phyloP scores from a whole-genome alignment of 495 filamentous ascomycete species.

The Penicillium macrosclerotiorum region DNA sequence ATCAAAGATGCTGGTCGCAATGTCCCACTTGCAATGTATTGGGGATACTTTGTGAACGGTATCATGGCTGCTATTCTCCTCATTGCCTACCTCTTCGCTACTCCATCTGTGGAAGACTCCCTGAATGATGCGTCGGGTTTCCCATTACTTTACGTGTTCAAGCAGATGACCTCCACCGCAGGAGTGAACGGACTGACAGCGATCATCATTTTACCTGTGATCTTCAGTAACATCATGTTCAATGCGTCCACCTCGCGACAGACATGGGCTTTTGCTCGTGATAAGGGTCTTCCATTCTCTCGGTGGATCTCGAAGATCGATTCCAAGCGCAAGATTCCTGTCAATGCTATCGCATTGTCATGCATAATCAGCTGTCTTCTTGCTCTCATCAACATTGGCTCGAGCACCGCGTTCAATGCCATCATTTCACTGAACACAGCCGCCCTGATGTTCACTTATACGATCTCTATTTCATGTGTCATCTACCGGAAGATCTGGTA shows the following conservation, averaged over 20 bases:
- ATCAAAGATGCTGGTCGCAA: constrained; percentile 36
- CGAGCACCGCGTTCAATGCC: constrained; percentile 53
- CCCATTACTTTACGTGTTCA: constrained; percentile 27
- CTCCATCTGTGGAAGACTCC: constrained; percentile 17
- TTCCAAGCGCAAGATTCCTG: constrained; percentile 10
- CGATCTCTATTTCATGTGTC: constrained; percentile 32
- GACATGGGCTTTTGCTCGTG: constrained; percentile 47
- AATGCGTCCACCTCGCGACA: constrained; percentile 40
- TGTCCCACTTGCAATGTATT: constrained; percentile 38
- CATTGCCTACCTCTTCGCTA: not conserved
- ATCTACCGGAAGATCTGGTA: constrained; percentile 27
- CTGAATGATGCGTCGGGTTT: constrained; percentile 4
- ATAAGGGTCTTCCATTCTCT: constrained; percentile 50
- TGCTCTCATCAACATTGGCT: constrained; percentile 55
- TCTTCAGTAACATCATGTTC: constrained; percentile 32
- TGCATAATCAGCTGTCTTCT: constrained; percentile 16
- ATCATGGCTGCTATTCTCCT: not conserved
- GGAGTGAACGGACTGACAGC: constrained; percentile 21
- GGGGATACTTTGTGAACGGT: constrained; percentile 26
- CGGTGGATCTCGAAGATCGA: too few species aligned
- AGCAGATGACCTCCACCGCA: constrained; percentile 21
- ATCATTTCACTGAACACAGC: constrained; percentile 46
- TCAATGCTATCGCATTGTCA: constrained; percentile 21
- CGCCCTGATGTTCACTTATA: constrained; percentile 41
- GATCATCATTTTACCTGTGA: constrained; percentile 1